These are phyloP conservation scores for Pseudocercospora pini-densiflorae DNA, from an alignment of 2,329 filamentous ascomycete genomes.

Conservation along the genomic window DNA sequence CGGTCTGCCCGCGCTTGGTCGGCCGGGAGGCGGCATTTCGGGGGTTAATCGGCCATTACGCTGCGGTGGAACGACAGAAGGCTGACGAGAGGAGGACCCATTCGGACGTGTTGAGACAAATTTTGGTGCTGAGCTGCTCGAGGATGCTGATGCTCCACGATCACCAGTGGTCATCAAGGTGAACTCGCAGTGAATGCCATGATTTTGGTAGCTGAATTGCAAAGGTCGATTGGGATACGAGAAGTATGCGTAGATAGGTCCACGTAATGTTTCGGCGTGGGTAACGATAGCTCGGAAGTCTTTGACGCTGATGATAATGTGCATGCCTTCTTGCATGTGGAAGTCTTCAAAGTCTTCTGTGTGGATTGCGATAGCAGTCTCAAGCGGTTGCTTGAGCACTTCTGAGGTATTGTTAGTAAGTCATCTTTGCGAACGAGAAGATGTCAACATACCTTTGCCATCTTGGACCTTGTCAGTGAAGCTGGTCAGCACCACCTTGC, in stretches of 20 bases:
- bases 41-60: slow-evolving; percentile 26
- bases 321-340: slow-evolving; percentile 72
- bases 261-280: slow-evolving; percentile 72
- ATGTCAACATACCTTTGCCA: slow-evolving; percentile 57
- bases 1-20: slow-evolving; percentile 41
- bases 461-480: slow-evolving; percentile 79
- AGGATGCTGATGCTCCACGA: slow-evolving; percentile 43
- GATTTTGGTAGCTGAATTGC: slow-evolving; percentile 71
- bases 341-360: slow-evolving; percentile 78
- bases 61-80: slow-evolving; percentile 28
- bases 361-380: slow-evolving; percentile 78
- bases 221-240: slow-evolving; percentile 73
- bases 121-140: slow-evolving; percentile 39
- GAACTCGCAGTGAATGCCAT: slow-evolving; percentile 74
- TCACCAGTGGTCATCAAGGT: slow-evolving; percentile 83
- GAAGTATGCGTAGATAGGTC: slow-evolving; percentile 70
- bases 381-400: slow-evolving; percentile 77
- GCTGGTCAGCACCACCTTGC: slow-evolving; percentile 74
- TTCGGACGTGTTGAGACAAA: slow-evolving; percentile 41
- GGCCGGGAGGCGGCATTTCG: slow-evolving; percentile 49
- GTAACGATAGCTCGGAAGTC: slow-evolving; percentile 80
- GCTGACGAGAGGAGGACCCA: slow-evolving; percentile 32
- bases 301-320: slow-evolving; percentile 80
- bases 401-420: slow-evolving; percentile 51
- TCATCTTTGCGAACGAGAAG: not conserved